Conservation (phyloP, 495 filamentous ascomycete species). For the Rusavskia elegans region DNA sequence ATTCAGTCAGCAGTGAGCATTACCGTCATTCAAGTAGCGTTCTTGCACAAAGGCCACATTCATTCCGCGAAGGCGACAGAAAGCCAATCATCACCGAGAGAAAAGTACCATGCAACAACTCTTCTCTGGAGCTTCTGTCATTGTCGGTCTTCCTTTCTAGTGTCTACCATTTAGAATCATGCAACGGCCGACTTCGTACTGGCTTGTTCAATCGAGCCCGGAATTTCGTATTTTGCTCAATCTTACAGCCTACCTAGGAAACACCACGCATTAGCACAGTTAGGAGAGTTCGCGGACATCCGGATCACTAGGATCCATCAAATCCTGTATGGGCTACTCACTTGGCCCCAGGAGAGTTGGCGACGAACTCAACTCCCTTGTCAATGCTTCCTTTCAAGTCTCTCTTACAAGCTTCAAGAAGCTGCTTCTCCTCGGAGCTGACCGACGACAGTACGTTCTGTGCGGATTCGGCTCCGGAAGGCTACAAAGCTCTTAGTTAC, state of each 20-base stretch:
- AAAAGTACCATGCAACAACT: not conserved
- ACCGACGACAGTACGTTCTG: slow-evolving; percentile 57
- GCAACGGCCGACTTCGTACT: too few relatives aligned
- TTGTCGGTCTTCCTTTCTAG: not conserved
- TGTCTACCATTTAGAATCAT: not conserved
- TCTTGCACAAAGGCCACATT: too few relatives aligned
- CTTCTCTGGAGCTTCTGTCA: too few relatives aligned
- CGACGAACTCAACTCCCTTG: slow-evolving; percentile 80
- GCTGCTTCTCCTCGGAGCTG: slow-evolving; percentile 69
- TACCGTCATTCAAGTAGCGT: too few relatives aligned
- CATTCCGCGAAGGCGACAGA: too few relatives aligned
- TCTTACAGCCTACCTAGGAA: slow-evolving; percentile 5
- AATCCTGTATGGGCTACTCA: slow-evolving; percentile 28
- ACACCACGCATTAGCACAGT: not conserved
- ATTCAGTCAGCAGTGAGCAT: too few relatives aligned
- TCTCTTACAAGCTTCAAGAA: slow-evolving; percentile 56
- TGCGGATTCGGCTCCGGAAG: slow-evolving; percentile 67
- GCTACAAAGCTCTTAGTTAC: slow-evolving; percentile 28
- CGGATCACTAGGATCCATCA: not conserved
- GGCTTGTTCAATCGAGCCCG: not conserved
- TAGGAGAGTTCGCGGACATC: not conserved
- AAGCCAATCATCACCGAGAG: not conserved
- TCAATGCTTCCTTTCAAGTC: slow-evolving; percentile 82
- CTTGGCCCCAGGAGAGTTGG: slow-evolving; percentile 61
- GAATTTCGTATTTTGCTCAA: not conserved